phyloP scores from a whole-genome alignment of 129 eudicot species.

The sunflower (Helianthus annuus) region HanXRQr2.0-SUNRISE NC_035443.2:31161545-31162044 shows the following conservation, averaged over 20 bases:
- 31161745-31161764: slow-evolving; percentile 30
- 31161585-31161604: slow-evolving; percentile 17
- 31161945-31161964: slow-evolving; percentile 27
- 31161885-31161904: slow-evolving; percentile 22
- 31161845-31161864: slow-evolving; percentile 24
- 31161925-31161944: slow-evolving; percentile 30
- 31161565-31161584: slow-evolving; percentile 31
- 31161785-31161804: slow-evolving; percentile 38
- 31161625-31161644: slow-evolving; percentile 31
- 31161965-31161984: slow-evolving; percentile 19
- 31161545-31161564: slow-evolving; percentile 22
- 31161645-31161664: slow-evolving; percentile 20
- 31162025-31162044: slow-evolving; percentile 33
- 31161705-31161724: slow-evolving; percentile 34
- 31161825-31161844: slow-evolving; percentile 3
- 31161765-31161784: slow-evolving; percentile 27
- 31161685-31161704: slow-evolving; percentile 24
- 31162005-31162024: slow-evolving; percentile 29
- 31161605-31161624: slow-evolving; percentile 25
- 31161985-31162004: not conserved
- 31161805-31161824: slow-evolving; percentile 22
- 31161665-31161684: slow-evolving; percentile 26
- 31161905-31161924: slow-evolving; percentile 13
- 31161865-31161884: slow-evolving; percentile 25
- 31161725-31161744: slow-evolving; percentile 11